Conservation (phyloP, 2,329 filamentous ascomycete species). For the Stagonosporopsis tanaceti region DNA sequence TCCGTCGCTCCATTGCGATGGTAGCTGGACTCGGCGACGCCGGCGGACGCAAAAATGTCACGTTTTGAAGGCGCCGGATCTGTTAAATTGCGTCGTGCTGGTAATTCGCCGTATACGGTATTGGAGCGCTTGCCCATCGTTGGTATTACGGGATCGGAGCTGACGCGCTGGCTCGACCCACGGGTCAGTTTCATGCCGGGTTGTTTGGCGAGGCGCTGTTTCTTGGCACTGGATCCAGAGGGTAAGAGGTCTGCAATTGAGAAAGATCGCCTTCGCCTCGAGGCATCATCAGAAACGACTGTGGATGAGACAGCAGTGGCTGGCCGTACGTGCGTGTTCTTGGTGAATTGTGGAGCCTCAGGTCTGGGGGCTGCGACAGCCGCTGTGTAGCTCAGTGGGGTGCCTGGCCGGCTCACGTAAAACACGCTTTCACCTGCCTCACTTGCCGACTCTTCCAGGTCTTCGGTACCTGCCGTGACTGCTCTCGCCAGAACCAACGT, state of each 20-base stretch:
- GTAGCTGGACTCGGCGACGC: conserved; percentile 25
- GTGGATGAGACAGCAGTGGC: conserved; percentile 27
- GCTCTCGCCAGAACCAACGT: conserved; percentile 58
- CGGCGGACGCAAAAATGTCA: conserved; percentile 41
- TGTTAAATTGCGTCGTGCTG: conserved; percentile 50
- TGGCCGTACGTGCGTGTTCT: conserved; percentile 17
- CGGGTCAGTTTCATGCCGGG: conserved; percentile 34
- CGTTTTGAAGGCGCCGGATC: conserved; percentile 41
- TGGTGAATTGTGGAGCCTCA: conserved; percentile 22
- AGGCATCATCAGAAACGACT: conserved; percentile 33
- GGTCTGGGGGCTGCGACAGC: conserved; percentile 36
- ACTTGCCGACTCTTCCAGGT: conserved; percentile 48
- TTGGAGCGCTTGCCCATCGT: conserved; percentile 50
- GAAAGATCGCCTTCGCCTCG: conserved; percentile 57
- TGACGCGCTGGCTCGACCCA: conserved; percentile 42
- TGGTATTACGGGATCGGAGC: conserved; percentile 44
- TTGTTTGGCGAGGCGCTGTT: conserved; percentile 39
- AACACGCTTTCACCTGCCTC: conserved; percentile 51
- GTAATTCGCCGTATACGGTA: conserved; percentile 46
- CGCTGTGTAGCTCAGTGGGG: conserved; percentile 45
- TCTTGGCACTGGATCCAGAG: conserved; percentile 49
- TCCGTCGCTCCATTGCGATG: conserved; percentile 21
- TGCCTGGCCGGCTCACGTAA: conserved; percentile 50
- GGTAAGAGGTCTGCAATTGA: conserved; percentile 58
- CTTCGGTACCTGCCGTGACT: conserved; percentile 43